Percentiles rank a stretch among this genome's conserved stretches.
Conservation (phyloP, 768 basidiomycete species). For the Roridomyces roridus region DNA sequence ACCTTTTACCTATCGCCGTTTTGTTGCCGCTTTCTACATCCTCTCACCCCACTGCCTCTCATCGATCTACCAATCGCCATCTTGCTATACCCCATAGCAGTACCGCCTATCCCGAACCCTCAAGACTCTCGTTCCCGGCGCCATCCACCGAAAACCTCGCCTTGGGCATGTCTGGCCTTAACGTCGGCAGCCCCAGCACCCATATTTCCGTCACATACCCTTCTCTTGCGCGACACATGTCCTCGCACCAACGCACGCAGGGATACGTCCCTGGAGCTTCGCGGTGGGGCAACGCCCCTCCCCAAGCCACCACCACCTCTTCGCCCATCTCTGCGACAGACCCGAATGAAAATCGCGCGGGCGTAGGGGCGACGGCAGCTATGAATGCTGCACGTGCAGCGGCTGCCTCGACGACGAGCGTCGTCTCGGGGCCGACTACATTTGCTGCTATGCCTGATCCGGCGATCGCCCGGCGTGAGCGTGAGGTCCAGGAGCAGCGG, state of each 20-base stretch:
- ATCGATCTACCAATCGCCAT: background rate
- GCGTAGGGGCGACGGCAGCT: background rate
- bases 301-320: constrained; percentile 1
- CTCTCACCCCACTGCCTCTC: background rate
- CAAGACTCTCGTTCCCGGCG: background rate
- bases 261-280: constrained; percentile 20
- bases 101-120: background rate
- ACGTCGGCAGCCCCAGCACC: background rate
- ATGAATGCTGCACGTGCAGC: constrained; percentile 8
- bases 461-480: background rate
- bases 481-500: background rate
- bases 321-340: background rate
- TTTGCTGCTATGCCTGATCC: background rate
- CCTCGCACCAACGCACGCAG: constrained; percentile 23
- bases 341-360: background rate
- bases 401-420: background rate
- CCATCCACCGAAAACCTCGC: too few species aligned
- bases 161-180: background rate
- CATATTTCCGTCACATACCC: constrained; percentile 5
- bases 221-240: constrained; percentile 18
- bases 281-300: background rate
- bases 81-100: background rate
- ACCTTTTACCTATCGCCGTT: too few species aligned
- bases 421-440: background rate
- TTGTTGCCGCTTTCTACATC: background rate